These are phyloP conservation scores for Rhodomyrtus tomentosa DNA, from an alignment of 345 rosid genomes.

Conservation along the genomic window DNA sequence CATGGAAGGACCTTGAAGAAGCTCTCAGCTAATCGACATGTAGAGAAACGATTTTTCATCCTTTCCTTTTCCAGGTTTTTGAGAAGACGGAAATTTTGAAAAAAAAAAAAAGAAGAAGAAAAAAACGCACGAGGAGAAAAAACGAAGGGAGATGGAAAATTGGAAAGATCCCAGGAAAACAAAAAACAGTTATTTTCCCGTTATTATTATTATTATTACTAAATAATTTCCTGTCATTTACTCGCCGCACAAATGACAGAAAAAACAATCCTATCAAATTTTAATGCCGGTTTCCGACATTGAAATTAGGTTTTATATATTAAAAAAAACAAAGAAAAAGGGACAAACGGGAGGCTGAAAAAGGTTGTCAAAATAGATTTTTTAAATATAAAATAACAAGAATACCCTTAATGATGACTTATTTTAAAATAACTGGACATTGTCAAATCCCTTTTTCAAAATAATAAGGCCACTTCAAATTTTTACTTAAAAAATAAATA, in stretches of 20 bases:
- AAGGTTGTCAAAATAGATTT: no score
- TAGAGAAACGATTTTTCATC: background rate
- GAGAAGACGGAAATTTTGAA: background rate
- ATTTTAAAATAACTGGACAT: no score
- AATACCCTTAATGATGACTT: accelerated
- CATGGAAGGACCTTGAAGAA: background rate
- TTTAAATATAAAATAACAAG: no score
- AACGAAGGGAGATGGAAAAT: background rate
- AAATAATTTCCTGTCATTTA: no score
- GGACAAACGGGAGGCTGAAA: no score
- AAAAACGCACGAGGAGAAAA: background rate
- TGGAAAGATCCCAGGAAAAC: background rate
- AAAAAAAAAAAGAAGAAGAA: background rate
- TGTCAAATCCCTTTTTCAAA: no score
- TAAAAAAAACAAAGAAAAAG: no score
- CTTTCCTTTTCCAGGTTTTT: background rate
- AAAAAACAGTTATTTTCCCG: background rate
- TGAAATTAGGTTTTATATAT: no score
- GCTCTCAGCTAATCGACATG: background rate
- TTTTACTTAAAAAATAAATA: no score
- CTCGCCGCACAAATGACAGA: background rate
- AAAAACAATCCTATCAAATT: background rate
- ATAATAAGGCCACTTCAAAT: no score
- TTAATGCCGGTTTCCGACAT: background rate
- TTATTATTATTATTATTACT: background rate